A percentile compares a stretch with the other conserved stretches of the same genome.
phyloP scores from a whole-genome alignment of 441 rosid species.

The Adansonia rubrostipa region DNA sequence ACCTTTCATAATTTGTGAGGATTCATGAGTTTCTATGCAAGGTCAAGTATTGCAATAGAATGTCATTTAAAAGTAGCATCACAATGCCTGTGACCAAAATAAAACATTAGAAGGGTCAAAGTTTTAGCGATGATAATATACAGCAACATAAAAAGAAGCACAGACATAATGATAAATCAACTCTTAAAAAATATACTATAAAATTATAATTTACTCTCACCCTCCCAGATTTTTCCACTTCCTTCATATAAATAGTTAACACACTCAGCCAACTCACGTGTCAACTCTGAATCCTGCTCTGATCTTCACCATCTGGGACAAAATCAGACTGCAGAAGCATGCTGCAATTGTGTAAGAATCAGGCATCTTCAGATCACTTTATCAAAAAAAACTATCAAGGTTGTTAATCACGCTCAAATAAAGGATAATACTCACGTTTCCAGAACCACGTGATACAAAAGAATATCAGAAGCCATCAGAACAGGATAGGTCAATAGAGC shows the following conservation, averaged over 20 bases:
- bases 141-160: conserved; percentile 3
- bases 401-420: conserved; percentile 3
- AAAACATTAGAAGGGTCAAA: conserved; percentile 33
- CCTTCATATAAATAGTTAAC: conserved; percentile 77
- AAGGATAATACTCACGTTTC: not conserved
- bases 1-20: conserved; percentile 15
- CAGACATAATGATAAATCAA: not conserved
- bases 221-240: conserved; percentile 98
- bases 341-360: conserved; percentile 53
- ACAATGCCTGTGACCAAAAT: conserved; percentile 61
- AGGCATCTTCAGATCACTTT: conserved; percentile 34
- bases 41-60: conserved; percentile 28
- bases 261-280: conserved; percentile 84
- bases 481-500: conserved; percentile 89
- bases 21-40: conserved; percentile 29
- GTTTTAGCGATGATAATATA: conserved; percentile 23
- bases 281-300: conserved; percentile 92
- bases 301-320: conserved; percentile 97
- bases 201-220: conserved; percentile 39
- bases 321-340: conserved; percentile 78
- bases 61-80: conserved; percentile 77
- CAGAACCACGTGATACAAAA: conserved; percentile 77
- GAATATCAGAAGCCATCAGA: conserved; percentile 92
- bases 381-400: conserved; percentile 29
- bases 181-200: not conserved